Evolutionary conservation across 2,329 filamentous ascomycete species (phyloP).

Genomic region (Pseudogymnoascus sp.): DNA sequence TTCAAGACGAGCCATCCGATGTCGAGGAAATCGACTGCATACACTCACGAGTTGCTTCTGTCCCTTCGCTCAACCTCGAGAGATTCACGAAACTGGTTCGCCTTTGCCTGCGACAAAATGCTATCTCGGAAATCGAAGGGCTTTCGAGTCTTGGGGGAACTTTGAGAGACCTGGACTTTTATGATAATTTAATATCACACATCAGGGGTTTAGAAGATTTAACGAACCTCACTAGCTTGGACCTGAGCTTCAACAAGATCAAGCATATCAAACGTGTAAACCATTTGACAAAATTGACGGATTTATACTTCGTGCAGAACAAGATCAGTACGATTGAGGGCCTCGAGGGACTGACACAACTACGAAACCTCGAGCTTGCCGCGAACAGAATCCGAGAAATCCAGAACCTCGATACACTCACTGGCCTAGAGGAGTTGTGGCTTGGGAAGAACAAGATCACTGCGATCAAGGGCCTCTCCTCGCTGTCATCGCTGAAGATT

Average conservation of each 20-base stretch:
- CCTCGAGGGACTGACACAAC: slow-evolving; percentile 61
- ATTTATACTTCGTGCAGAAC: slow-evolving; percentile 91
- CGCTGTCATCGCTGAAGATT: slow-evolving; percentile 70
- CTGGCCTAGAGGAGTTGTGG: slow-evolving; percentile 81
- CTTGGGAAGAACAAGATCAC: slow-evolving; percentile 95
- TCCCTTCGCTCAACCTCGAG: slow-evolving; percentile 69
- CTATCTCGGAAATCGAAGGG: slow-evolving; percentile 71
- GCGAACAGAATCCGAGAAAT: slow-evolving; percentile 89
- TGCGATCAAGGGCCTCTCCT: slow-evolving; percentile 65
- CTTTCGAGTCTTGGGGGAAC: slow-evolving; percentile 56
- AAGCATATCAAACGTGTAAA: slow-evolving; percentile 90
- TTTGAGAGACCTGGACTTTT: slow-evolving; percentile 80
- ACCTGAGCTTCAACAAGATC: slow-evolving; percentile 98
- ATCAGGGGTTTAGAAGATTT: slow-evolving; percentile 75
- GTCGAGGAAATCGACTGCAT: slow-evolving; percentile 77
- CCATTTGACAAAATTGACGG: slow-evolving; percentile 66
- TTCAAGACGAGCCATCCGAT: slow-evolving; percentile 51
- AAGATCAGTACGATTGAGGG: slow-evolving; percentile 84
- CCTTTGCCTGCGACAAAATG: slow-evolving; percentile 88
- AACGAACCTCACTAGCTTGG: slow-evolving; percentile 65
- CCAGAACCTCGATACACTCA: slow-evolving; percentile 69
- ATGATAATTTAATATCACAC: slow-evolving; percentile 90
- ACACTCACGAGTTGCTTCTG: slow-evolving; percentile 75
- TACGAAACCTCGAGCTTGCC: slow-evolving; percentile 81
- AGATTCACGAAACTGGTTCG: slow-evolving; percentile 69